Percentiles rank a stretch among this genome's conserved stretches.
These are phyloP conservation scores for Paramecium octaurelia DNA, from an alignment of 73 alveolate species.

Conservation along the genomic window DNA sequence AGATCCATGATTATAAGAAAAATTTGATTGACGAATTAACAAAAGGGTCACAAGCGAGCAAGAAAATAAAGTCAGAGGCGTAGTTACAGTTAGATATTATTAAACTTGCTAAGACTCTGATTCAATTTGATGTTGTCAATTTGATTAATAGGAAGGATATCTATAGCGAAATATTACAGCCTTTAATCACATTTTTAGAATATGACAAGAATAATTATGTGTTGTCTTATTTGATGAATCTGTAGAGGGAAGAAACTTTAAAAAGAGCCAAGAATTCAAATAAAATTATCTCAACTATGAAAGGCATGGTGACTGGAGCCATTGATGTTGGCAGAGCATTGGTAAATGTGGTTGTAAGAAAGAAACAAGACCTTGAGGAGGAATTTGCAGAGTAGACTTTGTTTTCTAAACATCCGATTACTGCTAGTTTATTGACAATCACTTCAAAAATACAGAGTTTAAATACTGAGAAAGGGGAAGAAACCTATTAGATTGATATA, in stretches of 20 bases:
- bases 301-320: conserved; percentile 46
- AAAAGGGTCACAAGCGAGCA: not conserved
- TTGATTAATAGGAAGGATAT: not conserved
- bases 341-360: conserved; percentile 15
- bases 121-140: conserved; percentile 37
- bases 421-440: conserved; percentile 17
- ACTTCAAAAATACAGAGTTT: conserved; percentile 8
- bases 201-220: conserved; percentile 4
- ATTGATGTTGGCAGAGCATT: conserved; percentile 51
- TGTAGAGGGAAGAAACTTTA: not conserved
- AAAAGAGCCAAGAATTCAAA: not conserved
- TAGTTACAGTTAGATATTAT: conserved; percentile 7
- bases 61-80: not conserved
- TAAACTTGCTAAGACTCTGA: not conserved
- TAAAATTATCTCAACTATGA: not conserved
- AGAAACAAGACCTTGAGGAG: conserved; percentile 38
- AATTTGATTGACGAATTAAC: not conserved
- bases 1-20: not conserved
- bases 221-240: not conserved
- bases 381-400: conserved; percentile 56
- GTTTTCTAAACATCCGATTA: conserved; percentile 54
- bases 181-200: conserved; percentile 27
- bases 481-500: not conserved
- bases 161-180: not conserved
- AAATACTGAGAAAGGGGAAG: conserved; percentile 11